Base-by-base conservation (phyloP, 2,329 filamentous ascomycete species). In the Colletotrichum eremochloae region DNA sequence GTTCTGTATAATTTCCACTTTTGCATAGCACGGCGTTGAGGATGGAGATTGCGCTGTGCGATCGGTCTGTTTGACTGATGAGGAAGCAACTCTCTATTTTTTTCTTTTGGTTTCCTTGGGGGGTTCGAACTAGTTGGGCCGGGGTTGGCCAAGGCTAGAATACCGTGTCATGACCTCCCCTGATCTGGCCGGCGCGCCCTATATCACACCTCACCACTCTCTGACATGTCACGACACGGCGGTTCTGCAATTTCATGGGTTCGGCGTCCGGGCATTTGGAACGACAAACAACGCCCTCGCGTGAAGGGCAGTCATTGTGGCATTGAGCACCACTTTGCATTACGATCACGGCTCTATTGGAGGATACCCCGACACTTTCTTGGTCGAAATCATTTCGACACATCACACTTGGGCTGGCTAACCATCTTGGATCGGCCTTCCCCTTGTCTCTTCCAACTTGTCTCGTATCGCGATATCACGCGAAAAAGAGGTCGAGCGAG, bases 1-100 rank as follows among this genome's bases (percentile, higher is more conserved):
- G 93, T 83, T 95, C 93, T 89, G 86, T 92, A 89, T 92, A 91
- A 89, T 84, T 84, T 85, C 75, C 75, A 79, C 78, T 79, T 79
- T 81, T 85, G 84, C 86, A 87, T 88, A 76, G 83, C 79, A 80
- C 78, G 88, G 88, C 87, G 87, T 89, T 89, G 67, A 64, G 65
- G 57, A 62, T 56, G 68, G 65, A 68, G 65, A 55, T 63, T 64
- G 61, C 56, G 63, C 67, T 72, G 69, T 66, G 70, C 63, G 64
- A 24, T 71, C 31, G 71, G 48, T 57, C 58, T 36, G 52, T 70
- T 67, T 64, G 63, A 24, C 62, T 14, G 63, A 67, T 53, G 67
- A 67, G 56, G 66, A 64, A 71, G 50, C 68, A 62, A 63, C 38
- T 53, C 57, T 68, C 53, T 40, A 31, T 52, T 46, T 72, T 44